Evolutionary conservation across 2,329 filamentous ascomycete species (phyloP), one percentile per base, ranked within the genome.

Genomic region (Verticillium nubilum): DNA sequence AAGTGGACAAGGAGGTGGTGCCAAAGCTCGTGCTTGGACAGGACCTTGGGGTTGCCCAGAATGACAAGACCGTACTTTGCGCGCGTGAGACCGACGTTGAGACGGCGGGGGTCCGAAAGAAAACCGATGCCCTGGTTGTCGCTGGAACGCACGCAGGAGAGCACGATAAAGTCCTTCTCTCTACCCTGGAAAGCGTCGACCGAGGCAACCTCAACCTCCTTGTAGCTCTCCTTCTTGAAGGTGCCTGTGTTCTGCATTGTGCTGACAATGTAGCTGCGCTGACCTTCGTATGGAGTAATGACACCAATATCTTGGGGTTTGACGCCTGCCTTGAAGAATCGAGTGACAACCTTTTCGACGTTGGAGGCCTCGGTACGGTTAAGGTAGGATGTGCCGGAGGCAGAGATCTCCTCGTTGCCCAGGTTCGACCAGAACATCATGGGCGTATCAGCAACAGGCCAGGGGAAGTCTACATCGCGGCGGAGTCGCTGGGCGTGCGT

Each of bases 381-480:
- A 66, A 99, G 88, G 71, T 99, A 99, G 2, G 94, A 98, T 2
- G 95, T 99, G 70, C 95, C 95, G 27, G 93, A 97, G 1, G 95
- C 95, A 6, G 94, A 97, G 56, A 99, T 99, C 74, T 99, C 95
- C 74, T 99, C 95, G 61, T 96, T 96, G 61, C 95, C 95, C 59
- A 97, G 80, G 72, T 99, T 99, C 27, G 92, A 96, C 95, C 95
- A 99, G 78, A 99, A 99, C 95, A 98, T 98, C 95, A 99, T 99
- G 3, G 95, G 95, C 67, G 88, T 92, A 72, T 98, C 94, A 23
- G 82, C 86, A 29, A 97, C 91, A 2, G 95, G 95, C 95, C 95
- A 99, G 13, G 95, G 95, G 73, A 99, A 99, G 74, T 99, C 95
- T 28, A 99, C 92, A 68, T 99, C 94, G 65, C 89, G 89, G 63